phyloP scores from a whole-genome alignment of 257 asterid genomes.

The Plantago ovata region DNA sequence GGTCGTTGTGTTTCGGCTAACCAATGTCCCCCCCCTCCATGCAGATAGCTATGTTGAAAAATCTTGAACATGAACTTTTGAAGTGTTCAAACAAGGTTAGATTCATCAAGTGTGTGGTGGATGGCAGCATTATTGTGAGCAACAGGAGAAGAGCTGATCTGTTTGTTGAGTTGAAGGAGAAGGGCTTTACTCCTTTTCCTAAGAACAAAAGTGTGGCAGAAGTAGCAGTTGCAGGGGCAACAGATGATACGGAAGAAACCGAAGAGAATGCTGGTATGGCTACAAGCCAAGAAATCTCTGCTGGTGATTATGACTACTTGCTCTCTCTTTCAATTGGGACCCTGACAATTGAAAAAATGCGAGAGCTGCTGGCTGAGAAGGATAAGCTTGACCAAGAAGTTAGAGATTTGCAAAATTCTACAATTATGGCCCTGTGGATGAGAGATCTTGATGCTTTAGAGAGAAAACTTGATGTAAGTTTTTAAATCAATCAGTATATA shows the following conservation, averaged over 20 bases:
- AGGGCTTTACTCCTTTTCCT: conserved; percentile 88
- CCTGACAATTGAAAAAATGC: conserved; percentile 74
- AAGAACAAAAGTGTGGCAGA: conserved; percentile 49
- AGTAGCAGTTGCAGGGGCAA: conserved; percentile 59
- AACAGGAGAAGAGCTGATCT: conserved; percentile 82
- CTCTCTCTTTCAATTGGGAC: conserved; percentile 77
- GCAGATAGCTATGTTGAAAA: conserved; percentile 74
- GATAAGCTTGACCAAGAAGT: conserved; percentile 56
- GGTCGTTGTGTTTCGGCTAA: background rate
- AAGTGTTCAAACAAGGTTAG: conserved; percentile 77
- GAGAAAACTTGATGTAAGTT: conserved; percentile 57
- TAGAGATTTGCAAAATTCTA: conserved; percentile 58
- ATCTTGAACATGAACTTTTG: conserved; percentile 63
- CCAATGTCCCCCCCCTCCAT: conserved; percentile 1
- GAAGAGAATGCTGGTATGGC: conserved; percentile 45
- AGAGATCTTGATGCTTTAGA: conserved; percentile 81
- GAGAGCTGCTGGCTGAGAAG: conserved; percentile 66
- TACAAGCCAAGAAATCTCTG: conserved; percentile 42
- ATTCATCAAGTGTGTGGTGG: conserved; percentile 75
- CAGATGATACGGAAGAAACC: conserved; percentile 60
- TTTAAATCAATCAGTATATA: background rate
- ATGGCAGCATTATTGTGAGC: conserved; percentile 80
- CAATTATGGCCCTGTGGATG: conserved; percentile 66
- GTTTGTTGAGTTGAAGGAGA: conserved; percentile 70
- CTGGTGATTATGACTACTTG: conserved; percentile 89